Base-by-base conservation (phyloP, 2,329 filamentous ascomycete genomes). In the Aspergillus fumigatus region DNA sequence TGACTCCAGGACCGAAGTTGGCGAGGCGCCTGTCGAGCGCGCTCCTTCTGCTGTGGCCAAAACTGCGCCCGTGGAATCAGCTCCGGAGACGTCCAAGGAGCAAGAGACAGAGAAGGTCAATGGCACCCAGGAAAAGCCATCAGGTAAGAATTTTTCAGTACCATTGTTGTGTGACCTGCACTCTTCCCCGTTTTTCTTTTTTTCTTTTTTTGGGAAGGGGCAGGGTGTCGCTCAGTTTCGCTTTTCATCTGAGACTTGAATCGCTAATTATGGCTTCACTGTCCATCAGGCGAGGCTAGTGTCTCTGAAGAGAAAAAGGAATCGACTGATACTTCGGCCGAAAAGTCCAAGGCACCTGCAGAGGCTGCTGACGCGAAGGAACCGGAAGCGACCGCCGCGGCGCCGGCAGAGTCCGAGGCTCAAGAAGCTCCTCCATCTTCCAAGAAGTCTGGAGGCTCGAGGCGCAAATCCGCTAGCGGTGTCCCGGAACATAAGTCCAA, bases 401-500 rank as follows among this genome's bases (percentile, higher is more conserved):
- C 60, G 19, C 55, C 65, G 55, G 65, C 64, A 53, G 67, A 69
- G 50, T 38, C 63, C 50, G 59, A 70, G 57, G 65, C 71, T 35
- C 76, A 83, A 65, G 81, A 80, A 62, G 80, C 77, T 50, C 75
- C 82, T 56, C 74, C 76, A 38, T 74, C 73, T 29, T 70, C 78
- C 51, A 77, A 77, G 59, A 84, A 84, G 66, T 72, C 78, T 32
- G 57, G 59, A 52, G 48, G 59, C 59, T 82, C 71, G 40, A 82
- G 79, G 72, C 89, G 90, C 78, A 94, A 94, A 82, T 95, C 90
- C 25, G 80, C 80, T 45, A 81, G 81, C 55, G 83, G 82, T 47
- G 81, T 80, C 19, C 77, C 88, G 9, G 85, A 88, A 62, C 79
- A 85, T 74, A 92, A 89, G 76, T 80, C 76, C 66, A 92, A 92